Conservation (phyloP, 2,329 filamentous ascomycete genomes). For the Exophiala sideris region DNA sequence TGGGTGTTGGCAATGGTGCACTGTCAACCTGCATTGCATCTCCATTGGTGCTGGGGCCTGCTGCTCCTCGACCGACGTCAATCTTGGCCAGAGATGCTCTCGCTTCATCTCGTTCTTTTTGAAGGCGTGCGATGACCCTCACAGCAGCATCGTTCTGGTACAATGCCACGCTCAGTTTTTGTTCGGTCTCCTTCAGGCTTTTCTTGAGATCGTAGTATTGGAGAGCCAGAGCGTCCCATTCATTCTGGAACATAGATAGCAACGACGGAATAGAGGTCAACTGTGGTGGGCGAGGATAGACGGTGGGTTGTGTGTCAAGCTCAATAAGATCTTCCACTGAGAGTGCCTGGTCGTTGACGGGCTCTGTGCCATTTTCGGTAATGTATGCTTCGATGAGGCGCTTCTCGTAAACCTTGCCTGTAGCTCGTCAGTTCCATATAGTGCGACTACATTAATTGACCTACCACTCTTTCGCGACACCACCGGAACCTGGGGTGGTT, state of each 20-base stretch:
- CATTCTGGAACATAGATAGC: conserved; percentile 91
- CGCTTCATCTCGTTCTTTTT: conserved; percentile 89
- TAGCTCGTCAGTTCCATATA: conserved; percentile 31
- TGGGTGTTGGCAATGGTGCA: conserved; percentile 67
- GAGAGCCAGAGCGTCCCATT: conserved; percentile 92
- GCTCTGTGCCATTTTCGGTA: conserved; percentile 87
- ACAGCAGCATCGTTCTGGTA: conserved; percentile 98
- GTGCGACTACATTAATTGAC: conserved; percentile 35
- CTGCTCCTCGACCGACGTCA: conserved; percentile 58
- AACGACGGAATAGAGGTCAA: conserved; percentile 95
- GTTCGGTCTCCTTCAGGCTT: conserved; percentile 81
- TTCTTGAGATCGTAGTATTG: conserved; percentile 90
- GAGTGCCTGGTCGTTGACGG: conserved; percentile 81
- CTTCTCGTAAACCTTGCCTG: conserved; percentile 89
- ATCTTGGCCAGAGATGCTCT: conserved; percentile 83
- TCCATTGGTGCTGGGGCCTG: conserved; percentile 50
- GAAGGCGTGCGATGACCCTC: conserved; percentile 84
- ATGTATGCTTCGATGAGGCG: conserved; percentile 94
- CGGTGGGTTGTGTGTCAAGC: conserved; percentile 76
- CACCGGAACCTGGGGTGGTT: conserved; percentile 90
- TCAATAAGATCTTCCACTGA: conserved; percentile 80
- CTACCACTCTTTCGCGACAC: conserved; percentile 90
- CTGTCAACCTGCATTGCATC: conserved; percentile 94
- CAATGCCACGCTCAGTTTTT: conserved; percentile 87
- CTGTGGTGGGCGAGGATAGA: conserved; percentile 84